Percentiles rank a stretch among this genome's conserved stretches.
These are phyloP conservation scores for Epichloe brachyelytri DNA, from an alignment of 2,329 filamentous ascomycete species.

Conservation along the genomic window DNA sequence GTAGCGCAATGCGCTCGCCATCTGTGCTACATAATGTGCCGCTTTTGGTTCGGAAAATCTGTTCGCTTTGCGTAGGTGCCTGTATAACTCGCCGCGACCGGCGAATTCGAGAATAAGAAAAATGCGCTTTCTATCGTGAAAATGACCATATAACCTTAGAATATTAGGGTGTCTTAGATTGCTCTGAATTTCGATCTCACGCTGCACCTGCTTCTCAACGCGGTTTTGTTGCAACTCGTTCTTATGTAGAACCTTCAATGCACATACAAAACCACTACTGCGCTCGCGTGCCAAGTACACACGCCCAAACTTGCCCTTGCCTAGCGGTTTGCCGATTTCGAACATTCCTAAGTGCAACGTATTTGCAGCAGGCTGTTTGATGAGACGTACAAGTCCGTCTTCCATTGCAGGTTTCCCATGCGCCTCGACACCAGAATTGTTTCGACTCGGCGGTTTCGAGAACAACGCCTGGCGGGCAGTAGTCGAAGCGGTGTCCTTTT, in stretches of 20 bases:
- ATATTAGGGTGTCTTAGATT: constrained; percentile 58
- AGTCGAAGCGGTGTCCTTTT: no score
- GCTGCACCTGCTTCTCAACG: constrained; percentile 57
- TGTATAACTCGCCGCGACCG: constrained; percentile 52
- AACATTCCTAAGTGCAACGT: constrained; percentile 44
- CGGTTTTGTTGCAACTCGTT: constrained; percentile 52
- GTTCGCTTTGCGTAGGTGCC: constrained; percentile 53
- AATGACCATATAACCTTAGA: constrained; percentile 54
- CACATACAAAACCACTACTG: constrained; percentile 54
- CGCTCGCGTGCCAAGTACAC: constrained; percentile 60
- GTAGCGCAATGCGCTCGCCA: constrained; percentile 33
- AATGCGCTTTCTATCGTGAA: constrained; percentile 59
- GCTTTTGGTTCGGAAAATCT: constrained; percentile 57
- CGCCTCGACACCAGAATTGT: no score
- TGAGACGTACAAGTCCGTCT: neutral
- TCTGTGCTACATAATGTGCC: constrained; percentile 59
- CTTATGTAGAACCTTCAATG: constrained; percentile 60
- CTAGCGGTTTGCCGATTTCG: constrained; percentile 59
- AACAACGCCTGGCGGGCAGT: no score
- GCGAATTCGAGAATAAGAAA: constrained; percentile 63
- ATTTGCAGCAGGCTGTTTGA: constrained; percentile 4
- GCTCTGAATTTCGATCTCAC: constrained; percentile 63
- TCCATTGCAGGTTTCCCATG: no score
- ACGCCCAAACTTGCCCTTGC: constrained; percentile 62
- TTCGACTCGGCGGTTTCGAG: no score